Percentiles rank a stretch among this genome's conserved stretches.
These are phyloP conservation scores for Euphorbia peplus DNA, from an alignment of 345 rosid species.

Conservation along the genomic window DNA sequence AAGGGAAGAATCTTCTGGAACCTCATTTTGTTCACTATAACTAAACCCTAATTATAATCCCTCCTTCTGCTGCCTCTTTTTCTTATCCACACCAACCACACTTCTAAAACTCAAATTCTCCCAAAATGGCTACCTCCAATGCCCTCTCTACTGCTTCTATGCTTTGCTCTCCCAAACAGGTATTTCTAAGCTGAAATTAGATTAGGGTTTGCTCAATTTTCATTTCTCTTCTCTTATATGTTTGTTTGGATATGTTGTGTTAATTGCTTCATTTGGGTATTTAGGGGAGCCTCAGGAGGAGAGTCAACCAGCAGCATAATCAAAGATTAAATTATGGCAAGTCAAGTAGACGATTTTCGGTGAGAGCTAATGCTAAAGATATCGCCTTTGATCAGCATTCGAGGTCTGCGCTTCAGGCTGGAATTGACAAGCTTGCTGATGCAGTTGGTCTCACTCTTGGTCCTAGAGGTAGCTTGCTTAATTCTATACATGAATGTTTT, in stretches of 20 bases:
- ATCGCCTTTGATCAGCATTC: slow-evolving; percentile 86
- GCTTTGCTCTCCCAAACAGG: slow-evolving; percentile 74
- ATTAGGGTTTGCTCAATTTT: not conserved
- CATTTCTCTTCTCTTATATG: not conserved
- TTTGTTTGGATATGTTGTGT: not conserved
- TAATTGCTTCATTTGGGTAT: not conserved
- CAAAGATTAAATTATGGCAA: slow-evolving; percentile 53
- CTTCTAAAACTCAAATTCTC: not conserved
- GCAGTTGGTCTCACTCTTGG: slow-evolving; percentile 94
- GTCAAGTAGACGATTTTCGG: slow-evolving; percentile 49
- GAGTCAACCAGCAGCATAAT: slow-evolving; percentile 47
- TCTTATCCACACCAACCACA: slow-evolving; percentile 35
- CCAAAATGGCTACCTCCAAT: slow-evolving; percentile 70
- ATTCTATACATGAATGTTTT: not conserved
- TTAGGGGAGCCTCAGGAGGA: slow-evolving; percentile 32
- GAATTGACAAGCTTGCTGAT: slow-evolving; percentile 95
- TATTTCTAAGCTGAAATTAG: slow-evolving; percentile 6
- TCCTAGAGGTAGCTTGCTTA: slow-evolving; percentile 64
- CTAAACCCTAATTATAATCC: slow-evolving; percentile 47
- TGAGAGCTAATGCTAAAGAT: slow-evolving; percentile 78
- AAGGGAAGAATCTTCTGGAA: slow-evolving; percentile 68
- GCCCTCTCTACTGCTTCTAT: slow-evolving; percentile 67
- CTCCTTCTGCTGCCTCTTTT: slow-evolving; percentile 16
- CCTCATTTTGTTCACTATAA: slow-evolving; percentile 21
- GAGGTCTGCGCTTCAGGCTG: slow-evolving; percentile 77